phyloP scores from a whole-genome alignment of 768 basidiomycete genomes.

The Tulasnella sp. region DNA sequence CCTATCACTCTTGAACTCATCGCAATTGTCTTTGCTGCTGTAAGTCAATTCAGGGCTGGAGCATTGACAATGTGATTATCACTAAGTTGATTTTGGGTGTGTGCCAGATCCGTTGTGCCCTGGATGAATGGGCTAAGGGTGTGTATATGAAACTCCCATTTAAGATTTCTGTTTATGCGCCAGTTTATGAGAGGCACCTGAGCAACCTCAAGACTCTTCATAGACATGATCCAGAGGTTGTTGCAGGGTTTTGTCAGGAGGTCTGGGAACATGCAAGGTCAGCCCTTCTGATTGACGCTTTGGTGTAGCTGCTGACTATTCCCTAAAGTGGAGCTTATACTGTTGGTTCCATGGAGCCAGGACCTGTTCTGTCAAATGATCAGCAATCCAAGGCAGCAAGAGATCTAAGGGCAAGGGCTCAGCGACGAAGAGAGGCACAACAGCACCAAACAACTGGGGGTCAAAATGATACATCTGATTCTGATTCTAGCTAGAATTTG shows the following conservation, averaged over 20 bases:
- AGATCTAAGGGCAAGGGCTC: neutral
- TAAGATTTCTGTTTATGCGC: neutral
- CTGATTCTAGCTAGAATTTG: too few relatives aligned
- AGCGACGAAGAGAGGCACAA: neutral
- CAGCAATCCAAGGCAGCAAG: neutral
- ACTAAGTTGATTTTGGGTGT: too few relatives aligned
- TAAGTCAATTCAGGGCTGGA: too few relatives aligned
- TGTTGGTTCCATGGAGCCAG: neutral
- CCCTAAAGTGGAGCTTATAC: neutral
- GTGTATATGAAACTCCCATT: neutral
- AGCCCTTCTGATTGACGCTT: neutral
- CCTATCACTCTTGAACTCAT: neutral
- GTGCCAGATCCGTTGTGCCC: neutral
- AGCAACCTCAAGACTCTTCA: neutral
- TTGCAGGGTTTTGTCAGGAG: neutral
- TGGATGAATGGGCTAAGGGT: neutral
- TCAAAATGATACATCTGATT: too few relatives aligned
- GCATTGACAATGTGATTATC: too few relatives aligned
- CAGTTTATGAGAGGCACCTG: neutral
- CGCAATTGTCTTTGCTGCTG: neutral
- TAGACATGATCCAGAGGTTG: neutral
- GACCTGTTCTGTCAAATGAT: neutral
- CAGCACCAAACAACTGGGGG: too few relatives aligned
- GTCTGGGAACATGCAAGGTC: neutral
- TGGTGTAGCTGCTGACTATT: neutral